These are phyloP conservation scores for Candida sp. DNA, from an alignment of 1,139 yeast genomes.

Conservation along the genomic window DNA sequence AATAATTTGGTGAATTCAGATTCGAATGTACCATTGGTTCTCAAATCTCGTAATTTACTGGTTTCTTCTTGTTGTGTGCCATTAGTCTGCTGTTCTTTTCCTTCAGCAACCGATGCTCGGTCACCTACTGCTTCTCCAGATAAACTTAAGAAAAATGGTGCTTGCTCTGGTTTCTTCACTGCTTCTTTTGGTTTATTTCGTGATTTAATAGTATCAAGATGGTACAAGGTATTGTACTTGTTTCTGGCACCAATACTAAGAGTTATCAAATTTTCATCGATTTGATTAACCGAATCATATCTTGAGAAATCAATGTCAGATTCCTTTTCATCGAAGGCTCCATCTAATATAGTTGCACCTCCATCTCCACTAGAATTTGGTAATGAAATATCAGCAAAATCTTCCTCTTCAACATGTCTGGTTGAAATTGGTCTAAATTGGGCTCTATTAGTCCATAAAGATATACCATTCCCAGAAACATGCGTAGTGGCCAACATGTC, in stretches of 20 bases:
- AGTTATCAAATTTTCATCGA: conserved; percentile 62
- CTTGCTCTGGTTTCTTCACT: conserved; percentile 78
- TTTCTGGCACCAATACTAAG: conserved; percentile 74
- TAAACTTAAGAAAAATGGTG: conserved; percentile 77
- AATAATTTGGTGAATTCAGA: conserved; percentile 70
- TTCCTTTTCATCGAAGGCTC: conserved; percentile 50
- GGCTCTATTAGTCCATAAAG: conserved; percentile 89
- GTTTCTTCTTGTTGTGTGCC: conserved; percentile 13
- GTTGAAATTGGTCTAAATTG: conserved; percentile 77
- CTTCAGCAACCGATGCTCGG: conserved; percentile 62
- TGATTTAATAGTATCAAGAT: conserved; percentile 78
- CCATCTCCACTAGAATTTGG: conserved; percentile 89
- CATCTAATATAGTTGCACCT: conserved; percentile 72
- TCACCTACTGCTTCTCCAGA: conserved; percentile 68
- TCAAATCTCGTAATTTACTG: conserved; percentile 25
- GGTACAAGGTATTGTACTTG: conserved; percentile 74
- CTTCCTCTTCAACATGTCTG: conserved; percentile 72
- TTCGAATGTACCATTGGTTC: conserved; percentile 48
- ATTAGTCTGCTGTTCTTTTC: conserved; percentile 10
- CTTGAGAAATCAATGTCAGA: conserved; percentile 20
- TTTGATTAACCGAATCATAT: conserved; percentile 64
- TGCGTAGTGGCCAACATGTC: conserved; percentile 94
- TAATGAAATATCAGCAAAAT: conserved; percentile 53
- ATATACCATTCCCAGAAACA: conserved; percentile 85
- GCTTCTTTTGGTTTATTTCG: conserved; percentile 91